These are phyloP conservation scores for Pyrus bretschneideri DNA, from an alignment of 306 rosid genomes.

Conservation along the genomic window DNA sequence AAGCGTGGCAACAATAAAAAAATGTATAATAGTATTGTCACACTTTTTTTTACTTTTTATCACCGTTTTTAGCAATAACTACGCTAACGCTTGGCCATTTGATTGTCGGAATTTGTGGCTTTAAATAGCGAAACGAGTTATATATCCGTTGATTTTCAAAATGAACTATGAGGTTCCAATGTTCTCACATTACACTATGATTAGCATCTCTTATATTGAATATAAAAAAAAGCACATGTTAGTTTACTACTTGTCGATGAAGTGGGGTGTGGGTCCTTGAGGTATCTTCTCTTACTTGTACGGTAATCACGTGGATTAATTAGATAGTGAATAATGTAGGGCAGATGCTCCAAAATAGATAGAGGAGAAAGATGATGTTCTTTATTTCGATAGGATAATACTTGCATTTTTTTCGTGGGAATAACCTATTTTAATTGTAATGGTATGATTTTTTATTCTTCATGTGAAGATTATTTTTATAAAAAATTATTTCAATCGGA, in stretches of 20 bases:
- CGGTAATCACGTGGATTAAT: not conserved
- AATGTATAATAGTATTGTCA: too few relatives aligned
- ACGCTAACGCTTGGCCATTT: not conserved
- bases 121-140: too few relatives aligned
- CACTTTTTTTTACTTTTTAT: too few relatives aligned
- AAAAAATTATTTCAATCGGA: too few relatives aligned
- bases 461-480: too few relatives aligned
- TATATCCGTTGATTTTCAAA: too few relatives aligned
- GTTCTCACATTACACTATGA: too few relatives aligned
- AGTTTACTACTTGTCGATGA: not conserved
- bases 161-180: not conserved
- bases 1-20: not conserved
- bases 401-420: too few relatives aligned
- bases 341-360: not conserved
- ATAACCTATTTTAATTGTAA: too few relatives aligned
- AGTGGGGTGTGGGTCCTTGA: not conserved
- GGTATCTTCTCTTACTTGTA: not conserved
- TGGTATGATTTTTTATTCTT: too few relatives aligned
- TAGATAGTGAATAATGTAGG: not conserved
- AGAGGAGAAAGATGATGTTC: not conserved
- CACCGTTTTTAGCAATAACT: fast-evolving
- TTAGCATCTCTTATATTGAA: not conserved
- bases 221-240: not conserved
- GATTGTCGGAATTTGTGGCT: not conserved
- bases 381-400: too few relatives aligned